A percentile compares a stretch with the other conserved stretches of the same genome.
phyloP scores from a whole-genome alignment of 2,329 filamentous ascomycete genomes.

The Didymella pinodella region DNA sequence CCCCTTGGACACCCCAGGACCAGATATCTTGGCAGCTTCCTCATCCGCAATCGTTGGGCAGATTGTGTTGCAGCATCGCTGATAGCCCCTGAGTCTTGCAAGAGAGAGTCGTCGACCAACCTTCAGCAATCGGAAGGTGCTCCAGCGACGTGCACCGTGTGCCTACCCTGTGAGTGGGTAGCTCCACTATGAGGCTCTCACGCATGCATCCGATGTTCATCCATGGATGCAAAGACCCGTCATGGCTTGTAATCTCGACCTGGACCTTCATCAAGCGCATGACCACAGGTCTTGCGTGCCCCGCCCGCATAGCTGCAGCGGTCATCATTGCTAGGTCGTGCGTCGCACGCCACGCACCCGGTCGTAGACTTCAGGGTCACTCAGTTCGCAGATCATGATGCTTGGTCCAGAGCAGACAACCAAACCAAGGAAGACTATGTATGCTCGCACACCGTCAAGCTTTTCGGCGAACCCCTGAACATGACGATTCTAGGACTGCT shows the following conservation, averaged over 20 bases:
- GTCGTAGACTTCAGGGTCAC: not conserved
- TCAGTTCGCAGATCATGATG: not conserved
- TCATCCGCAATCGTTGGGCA: not conserved
- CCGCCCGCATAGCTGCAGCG: not conserved
- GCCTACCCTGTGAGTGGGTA: not conserved
- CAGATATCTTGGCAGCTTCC: conserved; percentile 2
- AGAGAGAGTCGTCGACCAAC: not conserved
- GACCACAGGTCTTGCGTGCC: not conserved
- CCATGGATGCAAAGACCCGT: not conserved
- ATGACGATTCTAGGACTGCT: not conserved
- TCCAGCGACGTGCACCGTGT: not conserved
- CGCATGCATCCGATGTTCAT: not conserved
- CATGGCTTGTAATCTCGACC: not conserved
- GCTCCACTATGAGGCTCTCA: not conserved
- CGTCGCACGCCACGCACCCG: not conserved
- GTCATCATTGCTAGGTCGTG: not conserved
- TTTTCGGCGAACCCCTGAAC: not conserved
- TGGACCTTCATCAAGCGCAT: not conserved
- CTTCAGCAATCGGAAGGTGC: not conserved
- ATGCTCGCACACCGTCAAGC: not conserved
- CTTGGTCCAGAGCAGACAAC: not conserved
- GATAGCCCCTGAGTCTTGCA: not conserved
- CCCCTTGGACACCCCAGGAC: not conserved
- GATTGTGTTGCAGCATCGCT: not conserved
- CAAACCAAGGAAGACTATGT: not conserved